Evolutionary conservation across 2,329 filamentous ascomycete genomes (phyloP).

Genomic region (Aspergillus persii): DNA sequence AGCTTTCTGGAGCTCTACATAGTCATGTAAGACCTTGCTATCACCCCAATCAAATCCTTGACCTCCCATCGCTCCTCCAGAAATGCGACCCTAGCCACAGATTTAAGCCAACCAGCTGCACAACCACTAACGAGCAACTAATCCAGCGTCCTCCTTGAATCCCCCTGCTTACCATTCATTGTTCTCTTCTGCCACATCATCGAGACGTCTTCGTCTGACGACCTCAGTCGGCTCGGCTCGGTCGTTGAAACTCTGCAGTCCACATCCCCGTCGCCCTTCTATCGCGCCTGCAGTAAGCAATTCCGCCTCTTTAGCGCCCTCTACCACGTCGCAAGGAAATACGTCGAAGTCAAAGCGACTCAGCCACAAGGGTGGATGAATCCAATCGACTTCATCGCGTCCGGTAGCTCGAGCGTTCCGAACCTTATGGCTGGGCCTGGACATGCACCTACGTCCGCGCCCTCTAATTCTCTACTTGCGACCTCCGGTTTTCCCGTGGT

Average conservation of each 20-base stretch:
- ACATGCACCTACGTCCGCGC: no score
- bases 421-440: not conserved
- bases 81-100: no score
- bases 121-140: no score
- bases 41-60: not conserved
- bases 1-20: not conserved
- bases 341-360: conserved; percentile 10
- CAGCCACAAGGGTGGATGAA: not conserved
- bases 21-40: not conserved
- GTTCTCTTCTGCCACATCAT: conserved; percentile 16
- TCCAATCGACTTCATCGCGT: not conserved
- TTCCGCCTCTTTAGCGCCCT: conserved; percentile 9
- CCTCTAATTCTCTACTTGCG: not conserved
- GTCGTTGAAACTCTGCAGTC: conserved; percentile 11
- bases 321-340: conserved; percentile 10
- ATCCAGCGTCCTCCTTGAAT: not conserved
- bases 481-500: not conserved
- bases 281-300: conserved; percentile 6
- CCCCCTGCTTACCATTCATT: conserved; percentile 15
- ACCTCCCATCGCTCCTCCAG: no score
- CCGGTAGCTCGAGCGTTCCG: not conserved
- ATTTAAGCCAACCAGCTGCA: no score
- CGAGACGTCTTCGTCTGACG: conserved; percentile 10
- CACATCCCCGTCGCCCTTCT: not conserved
- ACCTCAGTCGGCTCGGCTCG: not conserved